Evolutionary conservation across 163 green algal genomes (phyloP).

Genomic region (Smithsoniella earleae): DNA sequence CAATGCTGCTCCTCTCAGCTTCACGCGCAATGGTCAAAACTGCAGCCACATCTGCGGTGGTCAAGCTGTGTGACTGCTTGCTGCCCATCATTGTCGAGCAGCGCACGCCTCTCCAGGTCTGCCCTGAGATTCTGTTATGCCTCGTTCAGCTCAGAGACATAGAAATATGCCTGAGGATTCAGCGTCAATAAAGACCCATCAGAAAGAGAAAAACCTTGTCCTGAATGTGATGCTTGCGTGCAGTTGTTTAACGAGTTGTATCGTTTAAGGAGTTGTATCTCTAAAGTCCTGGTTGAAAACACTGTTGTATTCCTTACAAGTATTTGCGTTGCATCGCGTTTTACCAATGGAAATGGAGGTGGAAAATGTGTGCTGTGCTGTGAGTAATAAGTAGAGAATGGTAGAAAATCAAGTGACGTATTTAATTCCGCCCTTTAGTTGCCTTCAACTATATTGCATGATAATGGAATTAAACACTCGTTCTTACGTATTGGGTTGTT

Average conservation of each 20-base stretch:
- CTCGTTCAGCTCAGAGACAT: neutral
- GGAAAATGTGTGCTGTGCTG: no score
- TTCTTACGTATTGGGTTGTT: no score
- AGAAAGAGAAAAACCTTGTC: neutral
- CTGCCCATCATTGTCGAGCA: neutral
- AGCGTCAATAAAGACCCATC: no score
- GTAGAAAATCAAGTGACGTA: no score
- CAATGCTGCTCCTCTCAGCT: conserved; percentile 2
- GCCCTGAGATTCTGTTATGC: neutral
- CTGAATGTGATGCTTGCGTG: neutral
- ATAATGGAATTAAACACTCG: no score
- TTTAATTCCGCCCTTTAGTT: no score
- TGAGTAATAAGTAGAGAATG: no score
- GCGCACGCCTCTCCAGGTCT: neutral
- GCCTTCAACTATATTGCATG: no score
- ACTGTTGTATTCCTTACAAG: neutral
- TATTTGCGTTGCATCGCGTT: no score
- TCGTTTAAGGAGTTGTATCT: neutral
- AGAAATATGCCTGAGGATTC: neutral
- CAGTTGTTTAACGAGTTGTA: neutral
- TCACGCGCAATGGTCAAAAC: neutral
- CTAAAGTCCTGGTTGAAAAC: neutral
- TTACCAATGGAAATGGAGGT: no score
- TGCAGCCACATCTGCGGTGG: neutral
- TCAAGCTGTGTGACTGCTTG: neutral